Percentiles rank a stretch among this genome's conserved stretches.
phyloP scores from a whole-genome alignment of 495 filamentous ascomycete species.

The Podospora fimiseda region DNA sequence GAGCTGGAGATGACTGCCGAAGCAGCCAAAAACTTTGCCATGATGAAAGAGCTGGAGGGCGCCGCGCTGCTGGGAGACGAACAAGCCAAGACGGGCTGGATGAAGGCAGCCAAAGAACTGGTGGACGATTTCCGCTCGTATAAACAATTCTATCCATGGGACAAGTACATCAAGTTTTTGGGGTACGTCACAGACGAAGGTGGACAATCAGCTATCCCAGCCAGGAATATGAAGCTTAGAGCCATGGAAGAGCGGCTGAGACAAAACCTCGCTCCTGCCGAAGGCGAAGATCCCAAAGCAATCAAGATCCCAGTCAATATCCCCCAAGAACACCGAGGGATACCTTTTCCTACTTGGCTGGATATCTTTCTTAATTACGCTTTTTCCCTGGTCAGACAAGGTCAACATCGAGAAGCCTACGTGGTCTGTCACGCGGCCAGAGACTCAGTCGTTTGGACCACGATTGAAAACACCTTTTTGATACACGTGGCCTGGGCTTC shows the following conservation, averaged over 20 bases:
- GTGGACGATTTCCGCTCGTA: constrained; percentile 74
- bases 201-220: constrained; percentile 37
- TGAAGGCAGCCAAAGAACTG: constrained; percentile 65
- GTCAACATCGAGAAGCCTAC: constrained; percentile 60
- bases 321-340: constrained; percentile 65
- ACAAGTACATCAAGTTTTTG: constrained; percentile 62
- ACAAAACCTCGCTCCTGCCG: constrained; percentile 40
- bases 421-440: constrained; percentile 65
- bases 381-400: constrained; percentile 57
- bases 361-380: constrained; percentile 87
- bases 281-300: constrained; percentile 17
- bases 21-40: constrained; percentile 51
- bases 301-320: constrained; percentile 25
- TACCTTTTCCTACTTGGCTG: constrained; percentile 76
- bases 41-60: constrained; percentile 47
- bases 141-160: constrained; percentile 69
- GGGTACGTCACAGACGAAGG: constrained; percentile 53
- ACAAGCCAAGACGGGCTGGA: constrained; percentile 57
- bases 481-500: constrained; percentile 78
- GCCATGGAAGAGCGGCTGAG: constrained; percentile 62
- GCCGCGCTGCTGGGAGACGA: constrained; percentile 45
- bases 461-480: constrained; percentile 57
- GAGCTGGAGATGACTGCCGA: constrained; percentile 46
- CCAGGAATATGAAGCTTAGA: constrained; percentile 54
- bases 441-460: constrained; percentile 72